A percentile compares a stretch with the other conserved stretches of the same genome.
Evolutionary conservation across 2,329 filamentous ascomycete species (phyloP).

Genomic region (Chrysosphaeria jannelii): DNA sequence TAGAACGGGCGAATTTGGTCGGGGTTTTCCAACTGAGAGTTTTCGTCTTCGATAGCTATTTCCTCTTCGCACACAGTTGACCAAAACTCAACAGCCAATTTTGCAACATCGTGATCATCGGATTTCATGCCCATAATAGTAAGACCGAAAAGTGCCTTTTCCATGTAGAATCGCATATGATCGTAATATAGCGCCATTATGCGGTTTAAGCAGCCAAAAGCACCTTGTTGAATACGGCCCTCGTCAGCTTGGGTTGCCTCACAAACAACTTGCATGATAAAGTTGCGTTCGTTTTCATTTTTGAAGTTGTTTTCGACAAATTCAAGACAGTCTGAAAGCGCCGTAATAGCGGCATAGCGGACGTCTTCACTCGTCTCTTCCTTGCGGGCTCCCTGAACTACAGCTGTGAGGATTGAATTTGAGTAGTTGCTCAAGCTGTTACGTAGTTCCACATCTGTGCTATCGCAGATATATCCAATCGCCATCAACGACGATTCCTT

Average conservation of each 20-base stretch:
- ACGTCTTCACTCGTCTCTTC: constrained; percentile 84
- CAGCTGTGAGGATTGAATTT: constrained; percentile 90
- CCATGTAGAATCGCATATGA: constrained; percentile 99
- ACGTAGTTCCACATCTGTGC: constrained; percentile 63
- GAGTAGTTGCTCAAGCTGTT: constrained; percentile 60
- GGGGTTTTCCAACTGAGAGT: constrained; percentile 40
- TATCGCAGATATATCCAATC: constrained; percentile 98
- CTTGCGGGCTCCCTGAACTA: constrained; percentile 89
- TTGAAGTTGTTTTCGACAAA: constrained; percentile 98
- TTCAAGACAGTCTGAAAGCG: constrained; percentile 84
- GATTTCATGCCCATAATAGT: constrained; percentile 98
- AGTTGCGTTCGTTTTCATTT: constrained; percentile 95
- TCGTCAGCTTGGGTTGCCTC: constrained; percentile 91
- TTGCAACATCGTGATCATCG: constrained; percentile 88
- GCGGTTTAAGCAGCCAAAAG: constrained; percentile 89
- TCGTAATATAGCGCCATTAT: constrained; percentile 99
- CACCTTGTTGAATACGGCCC: constrained; percentile 71
- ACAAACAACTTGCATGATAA: constrained; percentile 99
- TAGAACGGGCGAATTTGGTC: constrained; percentile 77
- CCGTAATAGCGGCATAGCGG: constrained; percentile 71
- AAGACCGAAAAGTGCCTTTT: constrained; percentile 91
- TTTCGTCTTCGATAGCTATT: constrained; percentile 92
- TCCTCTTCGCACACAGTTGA: constrained; percentile 99
- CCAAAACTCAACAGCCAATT: constrained; percentile 97
- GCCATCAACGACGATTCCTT: constrained; percentile 85